phyloP scores from a whole-genome alignment of 768 basidiomycete species.

The Mycena chlorophos region DNA sequence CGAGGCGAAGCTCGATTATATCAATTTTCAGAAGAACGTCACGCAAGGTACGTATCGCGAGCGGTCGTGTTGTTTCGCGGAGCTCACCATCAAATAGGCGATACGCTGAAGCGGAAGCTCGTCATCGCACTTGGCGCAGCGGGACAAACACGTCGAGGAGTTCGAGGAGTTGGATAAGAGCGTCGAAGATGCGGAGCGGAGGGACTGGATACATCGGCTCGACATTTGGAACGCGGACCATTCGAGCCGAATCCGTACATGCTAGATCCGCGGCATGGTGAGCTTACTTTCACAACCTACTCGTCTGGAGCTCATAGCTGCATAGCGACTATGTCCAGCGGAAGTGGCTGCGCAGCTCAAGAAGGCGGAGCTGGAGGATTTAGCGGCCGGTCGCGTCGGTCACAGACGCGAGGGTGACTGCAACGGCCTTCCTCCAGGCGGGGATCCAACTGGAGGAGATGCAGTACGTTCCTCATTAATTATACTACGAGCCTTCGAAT shows the following conservation, averaged over 20 bases:
- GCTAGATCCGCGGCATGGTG: neutral
- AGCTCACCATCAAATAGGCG: neutral
- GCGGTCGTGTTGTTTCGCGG: neutral
- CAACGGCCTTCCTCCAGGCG: neutral
- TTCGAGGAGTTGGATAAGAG: neutral
- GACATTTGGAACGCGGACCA: neutral
- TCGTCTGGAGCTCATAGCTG: neutral
- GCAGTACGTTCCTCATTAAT: neutral
- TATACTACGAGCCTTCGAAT: neutral
- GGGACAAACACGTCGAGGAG: neutral
- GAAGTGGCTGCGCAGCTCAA: neutral
- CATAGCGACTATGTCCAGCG: neutral
- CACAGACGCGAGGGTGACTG: neutral
- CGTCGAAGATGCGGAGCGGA: neutral
- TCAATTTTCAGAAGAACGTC: conserved; percentile 13
- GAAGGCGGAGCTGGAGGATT: neutral
- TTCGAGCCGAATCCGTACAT: neutral
- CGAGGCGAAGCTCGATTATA: conserved; percentile 26
- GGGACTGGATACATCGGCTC: neutral
- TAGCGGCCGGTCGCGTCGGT: neutral
- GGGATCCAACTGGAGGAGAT: neutral
- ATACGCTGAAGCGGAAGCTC: neutral
- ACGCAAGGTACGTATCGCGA: neutral
- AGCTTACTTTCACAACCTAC: neutral
- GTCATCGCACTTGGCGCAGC: neutral